Evolutionary conservation across 2,329 filamentous ascomycete genomes (phyloP).

Genomic region (Fusarium solani-melongenae): DNA sequence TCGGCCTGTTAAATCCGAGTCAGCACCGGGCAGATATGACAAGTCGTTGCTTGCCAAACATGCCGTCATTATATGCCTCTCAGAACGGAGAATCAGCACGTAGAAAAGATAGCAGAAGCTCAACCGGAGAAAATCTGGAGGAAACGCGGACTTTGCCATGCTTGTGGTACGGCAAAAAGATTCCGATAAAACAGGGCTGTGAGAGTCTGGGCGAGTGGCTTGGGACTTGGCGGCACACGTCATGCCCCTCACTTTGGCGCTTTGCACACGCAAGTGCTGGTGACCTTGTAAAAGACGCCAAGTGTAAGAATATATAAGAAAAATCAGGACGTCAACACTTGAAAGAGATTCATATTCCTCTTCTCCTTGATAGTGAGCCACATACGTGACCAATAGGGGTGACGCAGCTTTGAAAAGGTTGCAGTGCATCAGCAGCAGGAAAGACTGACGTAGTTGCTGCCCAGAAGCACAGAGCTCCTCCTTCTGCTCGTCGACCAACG

Average conservation of each 20-base stretch:
- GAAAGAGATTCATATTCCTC: neutral
- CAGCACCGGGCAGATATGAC: neutral
- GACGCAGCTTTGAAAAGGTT: neutral
- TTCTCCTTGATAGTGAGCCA: constrained; percentile 8
- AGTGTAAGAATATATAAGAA: neutral
- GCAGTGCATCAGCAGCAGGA: neutral
- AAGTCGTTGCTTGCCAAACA: neutral
- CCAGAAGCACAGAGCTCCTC: neutral
- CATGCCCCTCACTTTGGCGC: constrained; percentile 44
- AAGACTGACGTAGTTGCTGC: constrained; percentile 31
- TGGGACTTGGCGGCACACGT: constrained; percentile 47
- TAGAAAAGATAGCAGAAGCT: neutral
- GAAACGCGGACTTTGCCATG: constrained; percentile 8
- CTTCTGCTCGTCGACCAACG: neutral
- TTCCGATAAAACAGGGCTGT: constrained; percentile 43
- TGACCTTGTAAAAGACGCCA: constrained; percentile 21
- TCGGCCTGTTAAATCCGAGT: constrained; percentile 13
- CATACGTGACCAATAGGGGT: neutral
- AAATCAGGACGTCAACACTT: constrained; percentile 2
- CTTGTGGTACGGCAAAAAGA: constrained; percentile 33
- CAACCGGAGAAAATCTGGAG: neutral
- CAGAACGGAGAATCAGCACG: neutral
- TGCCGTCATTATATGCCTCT: neutral
- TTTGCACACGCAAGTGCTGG: constrained; percentile 30
- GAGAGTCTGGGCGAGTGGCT: constrained; percentile 44